Conservation (phyloP, 192 early-diverging fungal species). For the Paraglomus occultum region DNA sequence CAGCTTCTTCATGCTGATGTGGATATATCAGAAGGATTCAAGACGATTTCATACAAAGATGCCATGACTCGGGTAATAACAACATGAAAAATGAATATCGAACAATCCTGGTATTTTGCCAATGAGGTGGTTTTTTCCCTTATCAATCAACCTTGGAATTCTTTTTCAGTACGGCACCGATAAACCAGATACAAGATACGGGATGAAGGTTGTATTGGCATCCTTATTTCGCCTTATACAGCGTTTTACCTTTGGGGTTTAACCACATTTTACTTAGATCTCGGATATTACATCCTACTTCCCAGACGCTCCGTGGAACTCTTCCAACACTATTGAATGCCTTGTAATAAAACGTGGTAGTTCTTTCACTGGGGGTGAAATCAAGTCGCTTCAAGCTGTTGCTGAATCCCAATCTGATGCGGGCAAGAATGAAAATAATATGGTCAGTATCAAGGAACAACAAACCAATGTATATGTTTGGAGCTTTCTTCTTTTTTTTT, state of each 20-base stretch:
- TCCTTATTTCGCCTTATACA: background rate
- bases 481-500: constrained; percentile 11
- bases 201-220: constrained; percentile 55
- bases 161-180: constrained; percentile 75
- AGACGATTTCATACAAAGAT: constrained; percentile 74
- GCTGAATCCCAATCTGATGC: background rate
- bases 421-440: constrained; percentile 15
- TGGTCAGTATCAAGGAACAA: background rate
- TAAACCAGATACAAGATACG: constrained; percentile 87
- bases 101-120: background rate
- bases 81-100: background rate
- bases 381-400: background rate
- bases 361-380: constrained; percentile 37
- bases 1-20: constrained; percentile 53
- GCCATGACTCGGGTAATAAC: constrained; percentile 66
- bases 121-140: background rate
- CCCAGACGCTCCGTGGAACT: constrained; percentile 21
- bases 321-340: constrained; percentile 45
- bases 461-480: constrained; percentile 22
- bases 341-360: constrained; percentile 49
- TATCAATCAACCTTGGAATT: background rate
- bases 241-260: constrained; percentile 1
- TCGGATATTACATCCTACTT: constrained; percentile 37
- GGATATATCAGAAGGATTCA: constrained; percentile 50
- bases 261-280: constrained; percentile 28